Evolutionary conservation across 441 rosid species (phyloP).

Genomic region (Mallotus japonicus): DNA sequence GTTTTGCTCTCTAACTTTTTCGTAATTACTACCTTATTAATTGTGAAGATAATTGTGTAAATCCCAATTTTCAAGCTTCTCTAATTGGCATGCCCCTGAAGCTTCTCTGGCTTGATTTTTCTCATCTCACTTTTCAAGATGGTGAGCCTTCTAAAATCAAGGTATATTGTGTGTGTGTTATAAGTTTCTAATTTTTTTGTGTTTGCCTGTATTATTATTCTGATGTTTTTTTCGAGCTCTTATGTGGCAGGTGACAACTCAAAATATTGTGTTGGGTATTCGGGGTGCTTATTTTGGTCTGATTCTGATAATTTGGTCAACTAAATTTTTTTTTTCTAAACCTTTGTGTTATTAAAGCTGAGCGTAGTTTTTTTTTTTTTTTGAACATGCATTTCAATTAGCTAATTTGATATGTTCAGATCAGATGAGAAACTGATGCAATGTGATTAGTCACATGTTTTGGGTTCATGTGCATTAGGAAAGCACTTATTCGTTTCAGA

Average conservation of each 20-base stretch:
- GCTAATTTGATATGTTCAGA: not conserved
- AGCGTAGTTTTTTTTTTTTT: not conserved
- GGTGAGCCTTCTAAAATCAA: conserved; percentile 27
- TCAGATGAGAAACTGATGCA: not conserved
- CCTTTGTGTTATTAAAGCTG: not conserved
- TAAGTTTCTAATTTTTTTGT: not conserved
- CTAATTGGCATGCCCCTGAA: conserved; percentile 9
- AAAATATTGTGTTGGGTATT: conserved; percentile 13
- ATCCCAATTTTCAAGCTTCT: conserved; percentile 21
- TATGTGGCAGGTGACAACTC: conserved; percentile 34
- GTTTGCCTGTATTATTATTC: conserved; percentile 5
- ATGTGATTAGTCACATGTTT: not conserved
- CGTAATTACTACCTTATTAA: conserved; percentile 15
- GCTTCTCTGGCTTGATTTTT: conserved; percentile 27
- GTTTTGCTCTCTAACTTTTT: conserved; percentile 14
- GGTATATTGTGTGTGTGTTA: conserved; percentile 27
- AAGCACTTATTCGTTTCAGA: not conserved
- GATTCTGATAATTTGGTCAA: not conserved
- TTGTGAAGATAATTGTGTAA: conserved; percentile 27
- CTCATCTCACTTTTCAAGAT: conserved; percentile 26
- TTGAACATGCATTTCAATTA: not conserved
- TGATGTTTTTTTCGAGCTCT: conserved; percentile 28
- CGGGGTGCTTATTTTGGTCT: not conserved
- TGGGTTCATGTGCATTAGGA: not conserved
- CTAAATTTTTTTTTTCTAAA: not conserved